Conservation (phyloP, 73 alveolate species). For the Tetrahymena elliotti region DNA sequence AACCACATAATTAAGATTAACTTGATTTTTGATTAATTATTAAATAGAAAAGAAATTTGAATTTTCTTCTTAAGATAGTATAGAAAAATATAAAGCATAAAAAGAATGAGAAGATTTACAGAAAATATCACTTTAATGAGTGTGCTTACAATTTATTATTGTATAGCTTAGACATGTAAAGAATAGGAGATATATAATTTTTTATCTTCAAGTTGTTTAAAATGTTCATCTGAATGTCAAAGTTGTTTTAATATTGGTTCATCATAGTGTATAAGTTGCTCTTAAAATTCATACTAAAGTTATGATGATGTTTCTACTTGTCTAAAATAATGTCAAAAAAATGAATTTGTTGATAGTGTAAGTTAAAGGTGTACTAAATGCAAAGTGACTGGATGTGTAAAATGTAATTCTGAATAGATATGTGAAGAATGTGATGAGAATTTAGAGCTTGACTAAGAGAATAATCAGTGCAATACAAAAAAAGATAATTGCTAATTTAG, state of each 20-base stretch:
- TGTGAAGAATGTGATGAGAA: not conserved
- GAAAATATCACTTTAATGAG: too few relatives aligned
- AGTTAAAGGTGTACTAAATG: not conserved
- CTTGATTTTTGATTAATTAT: too few relatives aligned
- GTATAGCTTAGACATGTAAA: not conserved
- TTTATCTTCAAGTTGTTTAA: not conserved
- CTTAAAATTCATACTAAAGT: not conserved
- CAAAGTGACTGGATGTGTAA: not conserved
- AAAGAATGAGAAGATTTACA: too few relatives aligned
- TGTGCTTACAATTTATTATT: too few relatives aligned
- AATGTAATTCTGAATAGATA: not conserved
- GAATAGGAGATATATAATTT: not conserved
- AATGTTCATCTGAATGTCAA: not conserved
- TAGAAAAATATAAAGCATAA: too few relatives aligned
- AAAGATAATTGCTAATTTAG: not conserved
- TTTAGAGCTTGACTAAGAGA: not conserved
- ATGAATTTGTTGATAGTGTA: not conserved
- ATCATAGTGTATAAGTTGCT: not conserved
- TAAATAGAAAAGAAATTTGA: too few relatives aligned
- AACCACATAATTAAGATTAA: too few relatives aligned
- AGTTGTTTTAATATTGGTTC: not conserved
- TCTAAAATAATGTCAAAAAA: not conserved
- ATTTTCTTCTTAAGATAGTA: too few relatives aligned
- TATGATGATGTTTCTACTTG: not conserved
- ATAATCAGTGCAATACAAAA: not conserved